Base-by-base conservation (phyloP, 78 protist species). In the slime mould (Dictyostelium discoideum) region DNA sequence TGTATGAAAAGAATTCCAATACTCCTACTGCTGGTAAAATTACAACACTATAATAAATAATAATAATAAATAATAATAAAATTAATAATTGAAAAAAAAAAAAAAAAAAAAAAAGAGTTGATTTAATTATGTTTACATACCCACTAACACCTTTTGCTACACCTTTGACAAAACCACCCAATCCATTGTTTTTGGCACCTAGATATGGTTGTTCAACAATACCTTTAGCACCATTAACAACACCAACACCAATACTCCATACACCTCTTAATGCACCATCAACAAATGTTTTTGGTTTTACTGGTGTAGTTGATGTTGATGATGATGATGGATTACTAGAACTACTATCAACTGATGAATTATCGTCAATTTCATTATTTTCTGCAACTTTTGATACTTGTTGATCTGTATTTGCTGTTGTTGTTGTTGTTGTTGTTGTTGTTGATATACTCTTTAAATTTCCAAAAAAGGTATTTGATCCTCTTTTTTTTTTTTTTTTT, bases 21-120 rank as follows among this genome's bases (percentile, higher is more conserved):
- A 90, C 78, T 14, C 95, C 95, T 0, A 90, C 95, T 65, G 84
- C 95, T 18, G 95, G 95, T 73, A 90, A 40, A 18, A 90, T 22
- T 6, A 90, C 95, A 10, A 72, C 88, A 29, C 93, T 79, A 22
- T 74, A 37, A 74, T 2, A 1, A 37, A 37, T 37, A 74, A 20
- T 37, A 11, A 24, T 37, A 74, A 29, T 10, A 73, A 16, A 4
- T 9, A 22, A 63, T 6, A n/a, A n/a, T n/a, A 11, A n/a, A 20
- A 20, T 7, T 7, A 11, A 48, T 48, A 48, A 48, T 9, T 11
- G 8, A 48, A 48, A 13, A 48, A 48, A 48, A 13, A 48, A 48
- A 48, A 48, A 48, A 13, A 48, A 48, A 11, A 2, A 48, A 48
- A 11, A 13, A 48, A 48, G 11, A 0, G 16, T 0, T 48, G 11